A percentile compares a stretch with the other conserved stretches of the same genome.
phyloP scores from a whole-genome alignment of 169 alveolate genomes.

The Eimeria praecox region DNA sequence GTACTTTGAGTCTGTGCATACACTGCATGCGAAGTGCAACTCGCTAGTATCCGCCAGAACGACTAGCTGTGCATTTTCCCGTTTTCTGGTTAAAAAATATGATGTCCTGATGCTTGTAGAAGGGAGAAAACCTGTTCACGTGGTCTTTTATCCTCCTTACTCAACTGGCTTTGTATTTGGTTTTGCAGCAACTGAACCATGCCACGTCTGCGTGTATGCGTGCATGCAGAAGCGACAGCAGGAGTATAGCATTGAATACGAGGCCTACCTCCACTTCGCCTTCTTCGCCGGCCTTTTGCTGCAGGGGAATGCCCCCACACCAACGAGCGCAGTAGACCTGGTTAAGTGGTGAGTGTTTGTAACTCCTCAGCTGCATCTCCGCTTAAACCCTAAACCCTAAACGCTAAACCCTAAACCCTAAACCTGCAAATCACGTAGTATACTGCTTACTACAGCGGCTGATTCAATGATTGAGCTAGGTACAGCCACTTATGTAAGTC shows the following conservation, averaged over 20 bases:
- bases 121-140: too few species aligned
- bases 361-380: not conserved
- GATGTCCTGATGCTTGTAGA: not conserved
- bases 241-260: slow-evolving; percentile 71
- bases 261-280: slow-evolving; percentile 72
- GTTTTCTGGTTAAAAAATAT: too few species aligned
- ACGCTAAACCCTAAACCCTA: not conserved
- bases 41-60: too few species aligned
- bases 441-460: not conserved
- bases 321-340: slow-evolving; percentile 46
- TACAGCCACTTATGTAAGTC: not conserved
- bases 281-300: slow-evolving; percentile 49
- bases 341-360: slow-evolving; percentile 35
- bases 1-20: not conserved
- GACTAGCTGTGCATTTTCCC: not conserved
- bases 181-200: not conserved
- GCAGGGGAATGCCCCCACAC: slow-evolving; percentile 35
- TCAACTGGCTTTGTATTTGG: not conserved
- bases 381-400: not conserved
- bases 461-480: not conserved
- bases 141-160: not conserved
- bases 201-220: not conserved
- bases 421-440: too few species aligned
- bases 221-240: slow-evolving; percentile 57
- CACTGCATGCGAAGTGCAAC: not conserved